Evolutionary conservation across 2,329 filamentous ascomycete genomes (phyloP).

Genomic region (Xylariaceae sp.): DNA sequence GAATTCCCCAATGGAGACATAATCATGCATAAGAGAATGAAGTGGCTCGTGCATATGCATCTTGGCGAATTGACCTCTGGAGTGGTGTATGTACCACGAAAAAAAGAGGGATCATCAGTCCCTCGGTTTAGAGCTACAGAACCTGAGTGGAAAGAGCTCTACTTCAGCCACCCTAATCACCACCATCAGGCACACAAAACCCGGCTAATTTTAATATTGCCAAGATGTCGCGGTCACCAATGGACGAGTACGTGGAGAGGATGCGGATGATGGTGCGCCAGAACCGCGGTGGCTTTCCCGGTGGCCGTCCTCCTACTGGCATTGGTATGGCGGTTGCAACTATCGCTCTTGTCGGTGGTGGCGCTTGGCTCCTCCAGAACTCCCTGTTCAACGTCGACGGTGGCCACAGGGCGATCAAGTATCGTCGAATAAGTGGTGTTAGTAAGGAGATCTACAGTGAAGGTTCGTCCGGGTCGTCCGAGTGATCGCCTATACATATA

Average conservation of each 20-base stretch:
- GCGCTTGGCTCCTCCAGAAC: slow-evolving; percentile 57
- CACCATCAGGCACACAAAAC: slow-evolving; percentile 3
- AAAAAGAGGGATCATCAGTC: slow-evolving; percentile 24
- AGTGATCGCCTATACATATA: not conserved
- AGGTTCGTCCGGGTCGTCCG: slow-evolving; percentile 58
- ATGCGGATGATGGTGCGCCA: slow-evolving; percentile 37
- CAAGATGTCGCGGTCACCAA: slow-evolving; percentile 38
- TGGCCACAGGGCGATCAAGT: slow-evolving; percentile 99
- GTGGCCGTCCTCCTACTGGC: slow-evolving; percentile 47
- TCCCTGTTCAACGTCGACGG: slow-evolving; percentile 85
- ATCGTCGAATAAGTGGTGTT: slow-evolving; percentile 88
- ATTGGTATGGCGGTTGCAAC: slow-evolving; percentile 46
- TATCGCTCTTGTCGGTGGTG: slow-evolving; percentile 50
- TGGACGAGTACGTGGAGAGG: slow-evolving; percentile 35
- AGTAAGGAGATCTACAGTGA: slow-evolving; percentile 95
- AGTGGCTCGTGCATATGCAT: not conserved
- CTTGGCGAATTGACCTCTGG: not conserved
- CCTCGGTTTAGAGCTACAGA: slow-evolving; percentile 10
- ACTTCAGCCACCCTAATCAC: slow-evolving; percentile 7
- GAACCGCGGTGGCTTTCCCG: slow-evolving; percentile 44
- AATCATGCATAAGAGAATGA: not conserved
- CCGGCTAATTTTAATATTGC: not conserved
- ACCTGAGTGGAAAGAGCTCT: slow-evolving; percentile 9
- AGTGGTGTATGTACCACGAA: not conserved
- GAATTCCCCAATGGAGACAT: not conserved